Evolutionary conservation across 148 eudicot species (phyloP), one percentile per base, ranked within the genome.

Genomic region (Rhododendron ovatum): DNA sequence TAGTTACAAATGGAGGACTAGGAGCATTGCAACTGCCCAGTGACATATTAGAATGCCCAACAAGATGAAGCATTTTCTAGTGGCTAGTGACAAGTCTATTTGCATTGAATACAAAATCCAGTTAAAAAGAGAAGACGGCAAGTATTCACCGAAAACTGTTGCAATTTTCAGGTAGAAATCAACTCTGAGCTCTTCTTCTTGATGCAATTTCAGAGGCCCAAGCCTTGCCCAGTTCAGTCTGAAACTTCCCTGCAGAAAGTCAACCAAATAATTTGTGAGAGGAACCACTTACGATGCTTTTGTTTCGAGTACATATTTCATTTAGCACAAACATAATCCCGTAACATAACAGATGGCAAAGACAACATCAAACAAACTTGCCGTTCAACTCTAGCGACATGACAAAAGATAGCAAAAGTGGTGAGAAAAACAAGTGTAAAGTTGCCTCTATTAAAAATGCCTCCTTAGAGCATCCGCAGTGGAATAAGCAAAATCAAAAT

Each of bases 161-260:
- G 69, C 61, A 82, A 15, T 43, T 63, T 80, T 83, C 86, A 47
- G 75, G 28, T 78, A 67, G 83, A 55, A 78, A 39, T 81, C 80
- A 86, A 47, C 53, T 50, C 73, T 71, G 17, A 22, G 84, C 30
- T 30, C 30, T 84, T 82, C 86, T 90, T 89, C 94, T 92, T 85
- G 96, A 92, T 74, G 88, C 95, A 81, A 96, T 91, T 90, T 95
- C 99, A 30, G 89, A 84, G n/a, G 98, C 99, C 99, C 98, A 95
- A 74, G 95, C 91, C 91, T 93, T 94, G 67, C 99, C 99, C 26
- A 92, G 53, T 57, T 95, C 96, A 28, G 98, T 96, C 89, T 96
- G 96, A 82, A 96, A 96, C 86, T 96, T 96, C 81, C 98, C 98
- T 96, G 92, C 88, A 86, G 39, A 41, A 78, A 71, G 39, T 65